Percentiles rank a stretch among this genome's conserved stretches.
Conservation (phyloP, 371 early-diverging fungal species). For the Blakeslea trispora region DNA sequence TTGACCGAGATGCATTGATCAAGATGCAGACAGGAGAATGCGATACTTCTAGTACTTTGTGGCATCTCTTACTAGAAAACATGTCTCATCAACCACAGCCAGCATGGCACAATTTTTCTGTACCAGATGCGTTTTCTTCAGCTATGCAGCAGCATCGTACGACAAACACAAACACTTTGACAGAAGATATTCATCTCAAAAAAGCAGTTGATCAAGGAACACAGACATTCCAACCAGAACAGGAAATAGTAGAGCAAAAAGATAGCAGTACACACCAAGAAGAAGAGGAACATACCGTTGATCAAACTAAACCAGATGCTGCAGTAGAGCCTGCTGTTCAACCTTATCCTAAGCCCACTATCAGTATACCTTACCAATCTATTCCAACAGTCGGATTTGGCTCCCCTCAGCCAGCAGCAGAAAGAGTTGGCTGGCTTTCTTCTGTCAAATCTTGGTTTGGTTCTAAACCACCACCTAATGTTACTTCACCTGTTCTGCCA, state of each 20-base stretch:
- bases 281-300: not conserved
- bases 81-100: constrained; percentile 10
- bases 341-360: constrained; percentile 23
- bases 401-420: constrained; percentile 15
- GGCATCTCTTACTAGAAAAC: constrained; percentile 69
- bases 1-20: constrained; percentile 63
- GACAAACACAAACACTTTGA: not conserved
- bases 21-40: constrained; percentile 68
- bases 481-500: constrained; percentile 9
- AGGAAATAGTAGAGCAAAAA: no score
- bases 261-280: not conserved
- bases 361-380: constrained; percentile 9
- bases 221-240: constrained; percentile 8
- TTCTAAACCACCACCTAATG: constrained; percentile 18
- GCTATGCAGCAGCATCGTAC: constrained; percentile 10
- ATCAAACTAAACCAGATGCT: not conserved
- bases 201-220: constrained; percentile 9
- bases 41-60: constrained; percentile 69
- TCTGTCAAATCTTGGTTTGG: constrained; percentile 57
- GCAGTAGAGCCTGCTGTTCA: constrained; percentile 1
- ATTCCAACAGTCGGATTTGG: constrained; percentile 29
- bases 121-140: constrained; percentile 28
- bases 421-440: constrained; percentile 40
- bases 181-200: not conserved
- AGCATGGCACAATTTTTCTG: constrained; percentile 1